Conservation (phyloP, 345 rosid species). For the Passiflora organensis region DNA sequence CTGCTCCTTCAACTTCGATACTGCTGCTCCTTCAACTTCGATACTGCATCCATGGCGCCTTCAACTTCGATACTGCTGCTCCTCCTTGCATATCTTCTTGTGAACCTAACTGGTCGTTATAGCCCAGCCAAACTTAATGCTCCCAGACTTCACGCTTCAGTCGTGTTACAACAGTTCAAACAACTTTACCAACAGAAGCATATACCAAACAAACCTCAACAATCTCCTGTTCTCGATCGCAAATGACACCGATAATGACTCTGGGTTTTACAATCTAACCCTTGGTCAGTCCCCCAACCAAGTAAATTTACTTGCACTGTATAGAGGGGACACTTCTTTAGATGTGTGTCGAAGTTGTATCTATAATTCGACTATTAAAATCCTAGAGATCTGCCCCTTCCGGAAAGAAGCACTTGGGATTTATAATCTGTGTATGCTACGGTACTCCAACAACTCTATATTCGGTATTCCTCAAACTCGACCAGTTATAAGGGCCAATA, state of each 20-base stretch:
- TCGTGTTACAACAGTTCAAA: background rate
- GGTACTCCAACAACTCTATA: constrained; percentile 16
- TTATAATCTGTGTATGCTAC: background rate
- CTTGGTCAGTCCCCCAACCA: constrained; percentile 11
- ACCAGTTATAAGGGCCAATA: rapidly evolving
- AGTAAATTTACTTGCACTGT: constrained; percentile 19
- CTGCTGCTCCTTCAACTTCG: too few relatives aligned
- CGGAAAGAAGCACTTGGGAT: constrained; percentile 13
- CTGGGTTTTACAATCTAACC: constrained; percentile 13
- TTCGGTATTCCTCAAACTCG: background rate
- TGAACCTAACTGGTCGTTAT: too few relatives aligned
- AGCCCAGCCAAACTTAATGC: too few relatives aligned
- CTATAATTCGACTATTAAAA: background rate
- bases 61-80: too few relatives aligned
- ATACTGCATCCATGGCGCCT: too few relatives aligned
- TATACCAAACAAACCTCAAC: constrained; percentile 17
- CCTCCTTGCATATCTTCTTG: too few relatives aligned
- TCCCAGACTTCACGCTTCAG: background rate
- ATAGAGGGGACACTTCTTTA: constrained; percentile 7
- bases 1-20: too few relatives aligned
- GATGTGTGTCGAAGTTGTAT: constrained; percentile 1
- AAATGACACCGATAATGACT: background rate
- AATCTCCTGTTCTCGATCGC: constrained; percentile 7
- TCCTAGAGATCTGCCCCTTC: constrained; percentile 13
- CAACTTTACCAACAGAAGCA: constrained; percentile 14